These are phyloP conservation scores for Sordariomycetes sp. DNA, from an alignment of 2,329 filamentous ascomycete species.

Conservation along the genomic window DNA sequence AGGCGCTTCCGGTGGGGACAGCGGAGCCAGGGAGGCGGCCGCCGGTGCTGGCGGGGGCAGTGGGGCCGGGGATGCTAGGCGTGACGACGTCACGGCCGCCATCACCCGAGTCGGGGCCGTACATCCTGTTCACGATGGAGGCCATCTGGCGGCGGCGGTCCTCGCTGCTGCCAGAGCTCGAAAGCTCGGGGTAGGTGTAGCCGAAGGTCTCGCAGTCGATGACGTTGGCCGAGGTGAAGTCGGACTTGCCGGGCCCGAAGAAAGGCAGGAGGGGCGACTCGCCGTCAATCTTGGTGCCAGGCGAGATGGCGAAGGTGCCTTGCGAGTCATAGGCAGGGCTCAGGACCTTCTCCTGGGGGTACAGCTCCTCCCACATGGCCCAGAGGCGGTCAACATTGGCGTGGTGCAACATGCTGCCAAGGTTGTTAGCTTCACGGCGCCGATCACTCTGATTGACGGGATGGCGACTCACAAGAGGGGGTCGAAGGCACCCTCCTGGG, in stretches of 20 bases:
- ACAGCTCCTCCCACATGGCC: constrained; percentile 36
- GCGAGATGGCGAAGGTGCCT: constrained; percentile 25
- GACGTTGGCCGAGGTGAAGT: constrained; percentile 27
- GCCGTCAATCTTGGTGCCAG: constrained; percentile 24
- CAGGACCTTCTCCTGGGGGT: constrained; percentile 20
- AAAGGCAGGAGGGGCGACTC: constrained; percentile 36
- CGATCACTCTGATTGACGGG: too few relatives aligned
- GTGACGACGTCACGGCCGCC: background rate
- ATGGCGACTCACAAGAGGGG: constrained; percentile 24
- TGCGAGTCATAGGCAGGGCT: constrained; percentile 18
- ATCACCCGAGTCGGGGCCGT: constrained; percentile 8
- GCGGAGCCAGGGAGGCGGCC: background rate
- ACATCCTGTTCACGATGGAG: constrained; percentile 18
- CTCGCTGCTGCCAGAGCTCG: constrained; percentile 7
- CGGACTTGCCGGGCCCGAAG: constrained; percentile 20
- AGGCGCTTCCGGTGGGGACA: constrained; percentile 1
- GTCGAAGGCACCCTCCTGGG: constrained; percentile 29
- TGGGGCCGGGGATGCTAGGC: background rate
- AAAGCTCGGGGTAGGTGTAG: constrained; percentile 24
- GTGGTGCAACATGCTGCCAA: constrained; percentile 29
- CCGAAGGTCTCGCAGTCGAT: constrained; percentile 18
- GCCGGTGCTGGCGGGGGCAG: background rate
- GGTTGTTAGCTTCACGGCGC: background rate
- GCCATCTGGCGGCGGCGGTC: constrained; percentile 18
- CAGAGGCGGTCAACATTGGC: constrained; percentile 52